Percentiles rank a stretch among this genome's conserved stretches.
Conservation (phyloP, 176 grass and related monocot genomes). For the Leersia perrieri region DNA sequence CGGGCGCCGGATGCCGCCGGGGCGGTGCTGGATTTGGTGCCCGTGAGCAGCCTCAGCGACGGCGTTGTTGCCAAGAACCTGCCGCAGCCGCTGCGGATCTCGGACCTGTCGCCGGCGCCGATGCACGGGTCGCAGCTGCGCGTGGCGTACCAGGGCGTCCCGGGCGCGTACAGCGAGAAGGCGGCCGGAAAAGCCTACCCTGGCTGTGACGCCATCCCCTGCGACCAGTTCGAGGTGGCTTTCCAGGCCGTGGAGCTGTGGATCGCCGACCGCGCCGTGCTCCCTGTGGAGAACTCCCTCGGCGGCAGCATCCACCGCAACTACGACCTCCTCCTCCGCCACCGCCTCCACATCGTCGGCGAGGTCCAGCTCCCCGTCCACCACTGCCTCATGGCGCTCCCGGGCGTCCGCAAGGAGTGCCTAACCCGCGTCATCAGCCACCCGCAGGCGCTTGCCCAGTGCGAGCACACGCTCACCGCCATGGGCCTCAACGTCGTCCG, state of each 20-base stretch:
- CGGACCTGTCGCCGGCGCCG: conserved; percentile 77
- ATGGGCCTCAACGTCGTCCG: conserved; percentile 93
- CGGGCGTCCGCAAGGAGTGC: conserved; percentile 78
- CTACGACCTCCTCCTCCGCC: conserved; percentile 93
- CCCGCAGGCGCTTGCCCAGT: conserved; percentile 94
- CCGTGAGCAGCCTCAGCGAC: conserved; percentile 26
- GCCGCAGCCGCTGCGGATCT: conserved; percentile 56
- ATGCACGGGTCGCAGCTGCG: conserved; percentile 86
- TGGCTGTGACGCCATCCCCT: conserved; percentile 78
- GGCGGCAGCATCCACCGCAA: conserved; percentile 98
- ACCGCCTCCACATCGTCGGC: conserved; percentile 94
- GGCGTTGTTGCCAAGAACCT: conserved; percentile 32
- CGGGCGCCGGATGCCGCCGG: neutral
- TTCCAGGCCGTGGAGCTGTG: conserved; percentile 93
- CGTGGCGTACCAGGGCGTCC: conserved; percentile 92
- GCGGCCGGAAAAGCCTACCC: conserved; percentile 89
- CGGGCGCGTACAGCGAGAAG: conserved; percentile 92
- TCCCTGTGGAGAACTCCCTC: conserved; percentile 90
- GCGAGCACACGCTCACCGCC: conserved; percentile 83
- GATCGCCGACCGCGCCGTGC: conserved; percentile 91
- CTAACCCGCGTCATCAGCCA: conserved; percentile 90
- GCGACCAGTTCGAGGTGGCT: conserved; percentile 98
- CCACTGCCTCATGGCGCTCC: conserved; percentile 90
- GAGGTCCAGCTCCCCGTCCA: conserved; percentile 96
- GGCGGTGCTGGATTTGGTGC: conserved; percentile 35